Percentiles rank a stretch among this genome's conserved stretches.
Evolutionary conservation across 2,329 filamentous ascomycete genomes (phyloP).

Genomic region (Furcasterigmium furcatum): DNA sequence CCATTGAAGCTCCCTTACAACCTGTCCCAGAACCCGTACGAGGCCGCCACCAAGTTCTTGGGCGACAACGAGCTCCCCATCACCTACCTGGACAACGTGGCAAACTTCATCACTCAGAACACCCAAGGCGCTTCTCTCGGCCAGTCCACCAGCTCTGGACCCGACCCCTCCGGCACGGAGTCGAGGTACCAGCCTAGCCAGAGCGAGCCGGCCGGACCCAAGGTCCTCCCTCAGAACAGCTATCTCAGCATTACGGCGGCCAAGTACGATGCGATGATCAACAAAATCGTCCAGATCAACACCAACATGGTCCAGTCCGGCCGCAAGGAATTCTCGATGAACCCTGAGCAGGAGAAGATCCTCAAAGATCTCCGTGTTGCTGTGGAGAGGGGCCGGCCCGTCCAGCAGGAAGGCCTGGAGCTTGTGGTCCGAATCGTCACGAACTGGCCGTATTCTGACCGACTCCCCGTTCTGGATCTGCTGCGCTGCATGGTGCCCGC

Average conservation of each 20-base stretch:
- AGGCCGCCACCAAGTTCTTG: constrained; percentile 87
- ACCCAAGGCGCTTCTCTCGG: constrained; percentile 85
- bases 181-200: constrained; percentile 76
- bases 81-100: constrained; percentile 85
- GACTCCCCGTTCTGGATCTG: constrained; percentile 82
- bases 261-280: constrained; percentile 69
- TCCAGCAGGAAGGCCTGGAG: constrained; percentile 51
- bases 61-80: constrained; percentile 84
- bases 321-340: constrained; percentile 70
- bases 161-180: constrained; percentile 77
- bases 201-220: constrained; percentile 57
- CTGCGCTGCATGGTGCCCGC: constrained; percentile 77
- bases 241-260: constrained; percentile 76
- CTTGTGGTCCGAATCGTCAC: constrained; percentile 71
- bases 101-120: constrained; percentile 88
- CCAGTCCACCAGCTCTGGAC: constrained; percentile 44
- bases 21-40: constrained; percentile 86
- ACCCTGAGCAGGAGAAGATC: constrained; percentile 64
- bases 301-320: constrained; percentile 67
- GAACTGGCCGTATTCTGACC: constrained; percentile 75
- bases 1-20: constrained; percentile 94
- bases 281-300: constrained; percentile 75
- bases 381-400: constrained; percentile 55
- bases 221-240: constrained; percentile 71
- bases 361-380: constrained; percentile 60